These are phyloP conservation scores for Picochlorum sp. DNA, from an alignment of 139 green algal genomes.

Conservation along the genomic window DNA sequence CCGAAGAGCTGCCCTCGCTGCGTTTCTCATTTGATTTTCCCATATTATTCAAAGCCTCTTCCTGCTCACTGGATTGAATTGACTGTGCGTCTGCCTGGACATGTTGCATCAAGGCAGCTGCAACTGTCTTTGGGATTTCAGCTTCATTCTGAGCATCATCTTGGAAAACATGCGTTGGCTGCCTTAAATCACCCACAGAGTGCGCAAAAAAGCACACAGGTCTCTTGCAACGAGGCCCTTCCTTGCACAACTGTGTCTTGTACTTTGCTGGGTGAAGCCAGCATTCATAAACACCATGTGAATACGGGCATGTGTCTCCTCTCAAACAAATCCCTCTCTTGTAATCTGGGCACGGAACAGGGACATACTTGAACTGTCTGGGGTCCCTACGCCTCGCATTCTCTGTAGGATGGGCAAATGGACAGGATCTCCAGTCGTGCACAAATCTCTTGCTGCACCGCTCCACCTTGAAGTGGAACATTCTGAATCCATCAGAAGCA, in stretches of 20 bases:
- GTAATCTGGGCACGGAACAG: constrained; percentile 90
- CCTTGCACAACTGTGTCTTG: constrained; percentile 82
- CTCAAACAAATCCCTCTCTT: constrained; percentile 52
- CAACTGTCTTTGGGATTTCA: neutral
- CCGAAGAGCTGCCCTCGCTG: no score
- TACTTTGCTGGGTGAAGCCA: constrained; percentile 85
- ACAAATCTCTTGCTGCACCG: constrained; percentile 72
- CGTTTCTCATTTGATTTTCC: no score
- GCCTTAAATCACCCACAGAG: constrained; percentile 59
- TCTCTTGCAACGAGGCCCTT: constrained; percentile 62
- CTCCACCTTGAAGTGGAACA: constrained; percentile 82
- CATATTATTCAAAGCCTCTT: neutral
- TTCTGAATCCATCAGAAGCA: constrained; percentile 70
- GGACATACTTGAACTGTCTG: constrained; percentile 74
- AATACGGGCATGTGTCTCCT: constrained; percentile 72
- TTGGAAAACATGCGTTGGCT: constrained; percentile 25
- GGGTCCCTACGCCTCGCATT: constrained; percentile 90
- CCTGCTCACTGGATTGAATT: neutral
- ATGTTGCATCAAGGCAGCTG: neutral
- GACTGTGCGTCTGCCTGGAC: neutral
- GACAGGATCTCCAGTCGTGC: constrained; percentile 95
- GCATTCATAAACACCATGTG: constrained; percentile 86
- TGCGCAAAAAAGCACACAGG: constrained; percentile 96
- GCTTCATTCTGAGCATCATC: neutral
- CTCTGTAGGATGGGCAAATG: constrained; percentile 94